Evolutionary conservation across 805 yeast species (phyloP), one percentile per base, ranked within the genome.

Genomic region (Lachancea fermentati): DNA sequence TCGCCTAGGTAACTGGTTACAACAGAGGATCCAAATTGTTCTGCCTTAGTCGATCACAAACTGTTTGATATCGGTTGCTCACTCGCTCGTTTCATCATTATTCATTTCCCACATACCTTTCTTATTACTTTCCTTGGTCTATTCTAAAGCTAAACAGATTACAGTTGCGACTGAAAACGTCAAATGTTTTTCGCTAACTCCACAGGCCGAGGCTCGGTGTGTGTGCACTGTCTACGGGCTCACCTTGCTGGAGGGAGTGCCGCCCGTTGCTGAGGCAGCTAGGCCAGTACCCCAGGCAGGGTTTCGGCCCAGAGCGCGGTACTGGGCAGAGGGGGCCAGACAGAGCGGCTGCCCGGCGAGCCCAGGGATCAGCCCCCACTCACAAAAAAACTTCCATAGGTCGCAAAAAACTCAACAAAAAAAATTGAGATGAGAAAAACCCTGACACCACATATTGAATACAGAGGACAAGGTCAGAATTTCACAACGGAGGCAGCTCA

Each of bases 71-170:
- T 4, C 13, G 4, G 5, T 17, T 18, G 22, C 12, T 32, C 11
- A 12, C 6, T n/a, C 35, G 19, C 35, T 32, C 18, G 12, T 15
- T 15, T 13, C 13, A n/a, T 34, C 28, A 13, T 19, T 19, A 8
- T 13, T 12, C 14, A 19, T 5, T 36, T 28, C 34, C 38, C 40
- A 43, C 46, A 43, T 43, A 43, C 46, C 46, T 43, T 43, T 30
- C 22, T 26, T 35, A 41, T 39, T 43, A 41, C 43, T 43, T 39
- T 42, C 42, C 46, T 39, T 38, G 43, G 35, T 32, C 40, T 37
- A 19, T 34, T 30, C 36, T 38, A 31, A 38, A 15, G 32, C n/a
- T 28, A 16, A 38, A 22, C 24, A 13, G 41, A 24, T 8, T 32
- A 38, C 37, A 17, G 32, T 32, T 19, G 22, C 41, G 17, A 17